These are phyloP conservation scores for Candida oleophila DNA, from an alignment of 805 yeast species.

Conservation along the genomic window DNA sequence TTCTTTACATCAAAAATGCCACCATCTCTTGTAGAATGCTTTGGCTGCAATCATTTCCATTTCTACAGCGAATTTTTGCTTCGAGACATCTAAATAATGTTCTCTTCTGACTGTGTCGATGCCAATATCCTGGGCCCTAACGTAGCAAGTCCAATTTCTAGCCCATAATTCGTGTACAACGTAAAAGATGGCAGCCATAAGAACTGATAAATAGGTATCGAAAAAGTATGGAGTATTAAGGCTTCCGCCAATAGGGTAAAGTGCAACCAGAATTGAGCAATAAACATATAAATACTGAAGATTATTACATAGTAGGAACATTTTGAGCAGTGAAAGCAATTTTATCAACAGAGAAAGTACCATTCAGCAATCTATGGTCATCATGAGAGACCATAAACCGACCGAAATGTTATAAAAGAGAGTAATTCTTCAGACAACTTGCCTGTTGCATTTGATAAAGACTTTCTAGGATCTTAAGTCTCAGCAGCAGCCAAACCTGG, in stretches of 20 bases:
- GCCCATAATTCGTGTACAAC: slow-evolving; percentile 41
- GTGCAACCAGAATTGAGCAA: slow-evolving; percentile 63
- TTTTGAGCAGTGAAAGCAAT: slow-evolving; percentile 67
- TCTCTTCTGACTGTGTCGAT: slow-evolving; percentile 45
- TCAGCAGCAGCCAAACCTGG: slow-evolving; percentile 40
- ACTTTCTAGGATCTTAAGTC: slow-evolving; percentile 35
- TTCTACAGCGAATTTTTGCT: slow-evolving; percentile 32
- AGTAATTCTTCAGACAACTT: slow-evolving; percentile 42
- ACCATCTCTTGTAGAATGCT: slow-evolving; percentile 34
- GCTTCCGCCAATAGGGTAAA: slow-evolving; percentile 58
- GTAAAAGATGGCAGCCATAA: slow-evolving; percentile 35
- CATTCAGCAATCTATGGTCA: slow-evolving; percentile 23
- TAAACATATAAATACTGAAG: slow-evolving; percentile 61
- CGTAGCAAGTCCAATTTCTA: slow-evolving; percentile 35
- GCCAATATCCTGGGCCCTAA: slow-evolving; percentile 37
- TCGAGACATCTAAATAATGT: slow-evolving; percentile 38
- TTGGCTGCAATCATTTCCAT: slow-evolving; percentile 31
- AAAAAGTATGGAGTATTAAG: background rate
- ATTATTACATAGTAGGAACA: slow-evolving; percentile 66
- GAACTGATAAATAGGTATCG: slow-evolving; percentile 35
- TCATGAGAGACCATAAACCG: slow-evolving; percentile 37
- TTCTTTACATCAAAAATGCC: slow-evolving; percentile 36
- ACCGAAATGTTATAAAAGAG: slow-evolving; percentile 41
- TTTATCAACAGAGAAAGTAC: slow-evolving; percentile 45
- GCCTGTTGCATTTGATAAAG: slow-evolving; percentile 41